Percentiles rank a stretch among this genome's conserved stretches.
These are phyloP conservation scores for Helenozyma rhizophorensis DNA, from an alignment of 805 yeast species.

Conservation along the genomic window DNA sequence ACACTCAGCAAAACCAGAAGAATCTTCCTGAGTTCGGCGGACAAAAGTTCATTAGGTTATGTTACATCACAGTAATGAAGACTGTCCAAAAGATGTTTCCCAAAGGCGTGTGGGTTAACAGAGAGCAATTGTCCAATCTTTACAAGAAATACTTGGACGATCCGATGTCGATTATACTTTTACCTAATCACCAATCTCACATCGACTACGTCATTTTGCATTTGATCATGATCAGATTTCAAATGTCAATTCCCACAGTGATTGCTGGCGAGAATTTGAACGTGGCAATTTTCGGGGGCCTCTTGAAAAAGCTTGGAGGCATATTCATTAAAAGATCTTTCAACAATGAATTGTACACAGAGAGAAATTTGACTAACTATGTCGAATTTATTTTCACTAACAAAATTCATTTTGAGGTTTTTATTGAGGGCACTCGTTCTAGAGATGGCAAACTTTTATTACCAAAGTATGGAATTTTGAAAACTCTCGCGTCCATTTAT, in stretches of 20 bases:
- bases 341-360: constrained; percentile 41
- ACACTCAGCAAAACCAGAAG: constrained; percentile 30
- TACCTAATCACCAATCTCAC: constrained; percentile 63
- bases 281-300: constrained; percentile 50
- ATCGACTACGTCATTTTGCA: constrained; percentile 58
- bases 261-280: constrained; percentile 67
- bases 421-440: constrained; percentile 64
- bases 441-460: constrained; percentile 60
- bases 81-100: constrained; percentile 37
- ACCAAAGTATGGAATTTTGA: constrained; percentile 60
- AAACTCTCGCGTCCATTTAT: constrained; percentile 45
- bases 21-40: constrained; percentile 33
- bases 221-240: constrained; percentile 48
- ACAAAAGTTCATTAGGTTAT: constrained; percentile 25
- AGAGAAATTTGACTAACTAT: constrained; percentile 42
- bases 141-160: constrained; percentile 29
- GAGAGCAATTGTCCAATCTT: constrained; percentile 25
- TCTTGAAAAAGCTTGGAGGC: constrained; percentile 50
- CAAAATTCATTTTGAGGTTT: constrained; percentile 53
- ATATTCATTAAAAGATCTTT: constrained; percentile 52
- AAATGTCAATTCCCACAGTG: constrained; percentile 50
- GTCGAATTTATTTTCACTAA: constrained; percentile 45
- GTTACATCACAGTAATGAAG: constrained; percentile 35
- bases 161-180: constrained; percentile 44
- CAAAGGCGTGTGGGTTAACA: constrained; percentile 37